A percentile compares a stretch with the other conserved stretches of the same genome.
phyloP scores from a whole-genome alignment of 2,329 filamentous ascomycete species.

The Calonectria pseudoturangicola region DNA sequence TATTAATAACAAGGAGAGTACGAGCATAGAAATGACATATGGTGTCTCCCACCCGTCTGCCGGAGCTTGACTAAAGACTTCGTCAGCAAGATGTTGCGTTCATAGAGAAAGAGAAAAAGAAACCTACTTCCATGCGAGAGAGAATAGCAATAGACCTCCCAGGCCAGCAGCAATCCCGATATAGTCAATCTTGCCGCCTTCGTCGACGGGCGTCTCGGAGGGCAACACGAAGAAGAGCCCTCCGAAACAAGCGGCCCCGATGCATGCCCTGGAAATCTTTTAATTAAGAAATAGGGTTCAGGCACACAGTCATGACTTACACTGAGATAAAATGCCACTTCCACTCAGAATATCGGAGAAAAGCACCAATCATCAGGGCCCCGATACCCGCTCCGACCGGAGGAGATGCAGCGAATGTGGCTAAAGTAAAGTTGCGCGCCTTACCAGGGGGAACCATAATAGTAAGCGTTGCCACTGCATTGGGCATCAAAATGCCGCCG shows the following conservation, averaged over 20 bases:
- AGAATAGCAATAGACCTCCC: slow-evolving; percentile 66
- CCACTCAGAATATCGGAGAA: slow-evolving; percentile 55
- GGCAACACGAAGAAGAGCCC: slow-evolving; percentile 5
- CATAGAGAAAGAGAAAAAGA: not conserved
- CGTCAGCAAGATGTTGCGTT: too few relatives aligned
- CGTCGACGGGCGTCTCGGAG: slow-evolving; percentile 49
- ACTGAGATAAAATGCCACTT: slow-evolving; percentile 64
- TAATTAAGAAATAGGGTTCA: not conserved
- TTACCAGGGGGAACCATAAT: slow-evolving; percentile 68
- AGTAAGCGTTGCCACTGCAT: slow-evolving; percentile 69
- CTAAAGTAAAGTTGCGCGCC: slow-evolving; percentile 66
- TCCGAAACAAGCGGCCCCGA: not conserved
- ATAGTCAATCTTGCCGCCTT: slow-evolving; percentile 56
- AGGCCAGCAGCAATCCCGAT: slow-evolving; percentile 60
- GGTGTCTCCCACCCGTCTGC: slow-evolving; percentile 65
- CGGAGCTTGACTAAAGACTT: slow-evolving; percentile 59
- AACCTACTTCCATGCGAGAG: slow-evolving; percentile 69
- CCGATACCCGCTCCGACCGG: slow-evolving; percentile 9
- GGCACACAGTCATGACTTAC: slow-evolving; percentile 49
- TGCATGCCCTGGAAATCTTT: slow-evolving; percentile 30
- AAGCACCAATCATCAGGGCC: slow-evolving; percentile 63
- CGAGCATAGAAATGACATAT: slow-evolving; percentile 63
- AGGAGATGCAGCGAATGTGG: slow-evolving; percentile 67
- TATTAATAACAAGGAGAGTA: slow-evolving; percentile 58
- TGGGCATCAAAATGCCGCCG: slow-evolving; percentile 71